Evolutionary conservation across 306 rosid genomes (phyloP), one percentile per base, ranked within the genome.

Genomic region (Cicer pinnatifidum): DNA sequence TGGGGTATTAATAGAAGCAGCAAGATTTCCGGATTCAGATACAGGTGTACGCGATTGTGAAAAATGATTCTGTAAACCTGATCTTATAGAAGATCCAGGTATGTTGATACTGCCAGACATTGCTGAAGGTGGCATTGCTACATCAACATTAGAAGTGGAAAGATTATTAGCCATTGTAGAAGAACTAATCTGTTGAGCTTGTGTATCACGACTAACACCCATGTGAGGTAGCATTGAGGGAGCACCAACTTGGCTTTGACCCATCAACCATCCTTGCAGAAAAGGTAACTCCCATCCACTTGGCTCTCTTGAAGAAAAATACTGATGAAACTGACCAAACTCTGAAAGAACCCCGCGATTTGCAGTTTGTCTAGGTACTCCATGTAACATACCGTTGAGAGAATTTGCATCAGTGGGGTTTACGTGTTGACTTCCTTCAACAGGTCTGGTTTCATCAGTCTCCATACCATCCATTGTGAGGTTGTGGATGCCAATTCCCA

Each of bases 201-300:
- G 44, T 65, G 66, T 47, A 65, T 81, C 87, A 45, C 73, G 53
- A 80, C 71, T 73, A 75, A 23, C 81, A 63, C 83, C 85, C 76
- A 67, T 75, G 68, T 85, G 92, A 71, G 85, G 83, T 75, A 79
- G 81, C 85, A 79, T 68, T 74, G 84, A 71, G 19, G 88, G 90
- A 66, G 78, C 87, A 61, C 86, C 88, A 59, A 80, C 97, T 87
- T 94, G 97, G 80, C 81, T 88, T 83, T 91, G 98, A 80, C 97
- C 97, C 82, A 95, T 87, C 72, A 95, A 78, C 93, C 90, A 95
- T 53, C 99, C 99, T 80, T 90, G 99, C 78, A 90, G 85, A 83
- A 88, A 95, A 82, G 99, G 97, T 53, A 90, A 78, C 67, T 91
- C 99, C 97, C 97, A 91, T 75, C 82, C 83, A 53, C 82, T 74